Base-by-base conservation (phyloP, 2,329 filamentous ascomycete species). In the Exophiala spinifera region DNA sequence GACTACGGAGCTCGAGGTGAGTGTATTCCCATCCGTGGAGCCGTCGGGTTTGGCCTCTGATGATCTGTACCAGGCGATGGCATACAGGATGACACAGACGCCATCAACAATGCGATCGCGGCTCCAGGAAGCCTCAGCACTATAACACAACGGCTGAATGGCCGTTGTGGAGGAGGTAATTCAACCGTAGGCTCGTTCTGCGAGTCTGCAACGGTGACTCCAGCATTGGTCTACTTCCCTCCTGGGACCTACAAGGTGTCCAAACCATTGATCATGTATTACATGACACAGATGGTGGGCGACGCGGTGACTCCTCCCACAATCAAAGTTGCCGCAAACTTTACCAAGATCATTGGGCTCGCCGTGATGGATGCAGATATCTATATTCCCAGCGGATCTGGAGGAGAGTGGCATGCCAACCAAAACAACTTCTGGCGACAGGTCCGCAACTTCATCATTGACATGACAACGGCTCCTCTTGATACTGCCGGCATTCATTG, bases 191-290 rank as follows among this genome's bases (percentile, higher is more conserved):
- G 61, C 10, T 54, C 44, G 36, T 61, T 57, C 39, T 95, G 90
- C 67, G 85, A 90, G 66, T 91, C 88, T 2, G 81, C 79, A 49
- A 95, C 90, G 7, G 79, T 80, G 17, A 81, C 83, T 2, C 89
- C 89, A 0, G 90, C 88, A 23, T 73, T 95, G 19, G 82, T 95
- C 46, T 95, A 91, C 76, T 92, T 95, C 75, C 90, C 89, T 46
- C 76, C 87, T 14, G 89, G 89, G 55, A 90, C 82, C 54, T 95
- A 94, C 68, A 64, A 85, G 19, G 83, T 95, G 65, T 86, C 81
- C 70, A 77, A 74, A 63, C 87, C 89, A 37, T 82, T 87, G 57
- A 76, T 83, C 49, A 76, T 83, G 62, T 84, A 82, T 62, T 87
- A 85, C 67, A 79, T 80, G 56, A 86, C 83, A 4, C 78, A 84